Evolutionary conservation across 2,329 filamentous ascomycete species (phyloP), one percentile per base, ranked within the genome.

Genomic region (Septoria petroselini): DNA sequence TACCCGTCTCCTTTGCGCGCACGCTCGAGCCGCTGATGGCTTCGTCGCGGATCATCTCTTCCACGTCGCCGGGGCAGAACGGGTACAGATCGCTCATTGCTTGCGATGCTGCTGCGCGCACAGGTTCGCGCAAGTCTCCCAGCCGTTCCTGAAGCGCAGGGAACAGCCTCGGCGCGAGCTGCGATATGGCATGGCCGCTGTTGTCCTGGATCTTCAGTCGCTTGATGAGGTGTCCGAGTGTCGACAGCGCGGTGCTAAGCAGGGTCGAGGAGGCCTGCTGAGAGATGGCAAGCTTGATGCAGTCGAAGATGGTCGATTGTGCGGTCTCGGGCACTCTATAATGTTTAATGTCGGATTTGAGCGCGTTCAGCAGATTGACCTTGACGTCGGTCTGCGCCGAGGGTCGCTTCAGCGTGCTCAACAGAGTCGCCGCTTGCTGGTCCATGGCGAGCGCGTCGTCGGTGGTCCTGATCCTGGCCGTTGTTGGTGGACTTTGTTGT

Each of bases 271-370:
- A 84, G 63, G 94, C 86, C 62, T 87, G 84, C 34, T 88, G 87
- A 46, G 77, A 74, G 58, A 91, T 85, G 53, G 88, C 86, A 45
- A 83, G 73, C 56, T 85, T 85, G 63, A 94, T 77, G 57, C 85
- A 87, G 54, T 96, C 89, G 71, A 95, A 94, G 57, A 95, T 81
- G 50, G 81, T 76, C 19, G 81, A 72, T 61, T 94, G 80, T 62
- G 79, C 79, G 47, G 72, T 71, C 58, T 94, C 88, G 53, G 89
- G 88, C 38, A 95, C 88, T 73, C 90, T 90, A 67, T 87, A 85
- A 70, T 95, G 90, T 70, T 95, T 95, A 76, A 95, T 95, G 68
- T 83, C 81, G 35, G 87, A 90, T 72, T 95, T 95, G 70, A 91
- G 76, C 62, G 75, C 77, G 52, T 83, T 87, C 61, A 95, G 81